Conservation (phyloP, 73 alveolate genomes). For the Blepharisma japonicum region DNA sequence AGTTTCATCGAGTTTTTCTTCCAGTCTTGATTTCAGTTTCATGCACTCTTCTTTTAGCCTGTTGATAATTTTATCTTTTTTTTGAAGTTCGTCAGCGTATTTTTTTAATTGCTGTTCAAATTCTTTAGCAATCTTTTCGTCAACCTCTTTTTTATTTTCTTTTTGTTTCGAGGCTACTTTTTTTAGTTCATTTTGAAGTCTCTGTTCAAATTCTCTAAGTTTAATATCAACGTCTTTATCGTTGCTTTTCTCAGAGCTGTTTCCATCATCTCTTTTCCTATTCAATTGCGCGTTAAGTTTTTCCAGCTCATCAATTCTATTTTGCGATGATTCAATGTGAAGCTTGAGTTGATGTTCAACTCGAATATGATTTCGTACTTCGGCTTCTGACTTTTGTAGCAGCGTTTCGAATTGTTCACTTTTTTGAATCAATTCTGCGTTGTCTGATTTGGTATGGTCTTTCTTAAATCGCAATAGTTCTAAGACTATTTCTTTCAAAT, state of each 20-base stretch:
- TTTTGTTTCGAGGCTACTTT: background rate
- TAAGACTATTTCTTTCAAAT: background rate
- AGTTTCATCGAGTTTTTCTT: slow-evolving; percentile 9
- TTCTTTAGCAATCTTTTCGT: too few relatives aligned
- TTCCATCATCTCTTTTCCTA: background rate
- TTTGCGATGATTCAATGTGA: slow-evolving; percentile 71
- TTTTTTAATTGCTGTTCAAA: background rate
- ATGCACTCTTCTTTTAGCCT: background rate
- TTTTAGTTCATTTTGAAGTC: background rate
- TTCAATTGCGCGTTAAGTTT: slow-evolving; percentile 36
- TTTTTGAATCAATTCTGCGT: slow-evolving; percentile 18
- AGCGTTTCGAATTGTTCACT: slow-evolving; percentile 24
- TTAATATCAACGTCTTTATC: background rate
- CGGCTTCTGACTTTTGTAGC: slow-evolving; percentile 78
- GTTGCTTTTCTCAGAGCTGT: too few relatives aligned
- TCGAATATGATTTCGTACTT: slow-evolving; percentile 81
- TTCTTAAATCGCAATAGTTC: background rate
- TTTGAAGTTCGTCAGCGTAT: background rate
- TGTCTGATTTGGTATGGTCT: slow-evolving; percentile 8
- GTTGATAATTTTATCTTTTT: background rate
- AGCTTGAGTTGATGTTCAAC: slow-evolving; percentile 86
- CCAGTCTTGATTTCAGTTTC: slow-evolving; percentile 1
- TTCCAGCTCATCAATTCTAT: slow-evolving; percentile 78
- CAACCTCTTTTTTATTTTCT: too few relatives aligned
- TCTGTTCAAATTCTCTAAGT: background rate